A percentile compares a stretch with the other conserved stretches of the same genome.
Evolutionary conservation across 805 yeast genomes (phyloP).

Genomic region (Jamesozyma spencerorum): DNA sequence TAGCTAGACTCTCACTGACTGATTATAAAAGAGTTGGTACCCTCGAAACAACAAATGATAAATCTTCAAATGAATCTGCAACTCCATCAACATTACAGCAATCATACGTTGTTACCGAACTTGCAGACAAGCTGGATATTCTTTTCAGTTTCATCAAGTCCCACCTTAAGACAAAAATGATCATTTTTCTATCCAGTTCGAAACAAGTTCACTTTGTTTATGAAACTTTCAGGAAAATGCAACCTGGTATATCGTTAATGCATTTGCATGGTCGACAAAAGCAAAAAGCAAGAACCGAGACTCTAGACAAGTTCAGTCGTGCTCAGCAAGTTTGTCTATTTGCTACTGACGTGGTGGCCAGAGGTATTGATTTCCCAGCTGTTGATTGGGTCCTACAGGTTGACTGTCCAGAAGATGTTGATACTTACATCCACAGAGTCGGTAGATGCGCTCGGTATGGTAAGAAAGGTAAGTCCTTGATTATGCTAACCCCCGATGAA

Average conservation of each 20-base stretch:
- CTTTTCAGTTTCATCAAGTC: slow-evolving; percentile 80
- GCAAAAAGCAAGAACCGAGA: slow-evolving; percentile 80
- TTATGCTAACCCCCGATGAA: slow-evolving; percentile 79
- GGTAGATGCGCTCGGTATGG: slow-evolving; percentile 89
- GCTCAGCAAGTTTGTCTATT: slow-evolving; percentile 74
- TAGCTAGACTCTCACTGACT: slow-evolving; percentile 56
- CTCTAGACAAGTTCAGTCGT: slow-evolving; percentile 65
- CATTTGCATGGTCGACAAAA: slow-evolving; percentile 85
- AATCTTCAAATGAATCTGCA: slow-evolving; percentile 48
- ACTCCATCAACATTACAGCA: slow-evolving; percentile 86
- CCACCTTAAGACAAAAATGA: slow-evolving; percentile 68
- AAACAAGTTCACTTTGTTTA: slow-evolving; percentile 87
- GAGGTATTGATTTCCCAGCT: slow-evolving; percentile 88
- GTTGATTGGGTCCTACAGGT: slow-evolving; percentile 92
- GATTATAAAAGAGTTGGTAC: slow-evolving; percentile 40
- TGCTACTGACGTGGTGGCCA: slow-evolving; percentile 86
- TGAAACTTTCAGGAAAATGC: slow-evolving; percentile 76
- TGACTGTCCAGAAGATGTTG: slow-evolving; percentile 84
- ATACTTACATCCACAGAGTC: slow-evolving; percentile 84
- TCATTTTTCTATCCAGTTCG: slow-evolving; percentile 79
- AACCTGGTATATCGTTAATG: slow-evolving; percentile 84
- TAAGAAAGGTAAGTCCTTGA: slow-evolving; percentile 67
- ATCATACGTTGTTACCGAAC: slow-evolving; percentile 59
- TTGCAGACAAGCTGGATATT: slow-evolving; percentile 76
- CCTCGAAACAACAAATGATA: slow-evolving; percentile 42